These are phyloP conservation scores for Hygrophila difformis DNA, from an alignment of 257 asterid species.

Conservation along the genomic window DNA sequence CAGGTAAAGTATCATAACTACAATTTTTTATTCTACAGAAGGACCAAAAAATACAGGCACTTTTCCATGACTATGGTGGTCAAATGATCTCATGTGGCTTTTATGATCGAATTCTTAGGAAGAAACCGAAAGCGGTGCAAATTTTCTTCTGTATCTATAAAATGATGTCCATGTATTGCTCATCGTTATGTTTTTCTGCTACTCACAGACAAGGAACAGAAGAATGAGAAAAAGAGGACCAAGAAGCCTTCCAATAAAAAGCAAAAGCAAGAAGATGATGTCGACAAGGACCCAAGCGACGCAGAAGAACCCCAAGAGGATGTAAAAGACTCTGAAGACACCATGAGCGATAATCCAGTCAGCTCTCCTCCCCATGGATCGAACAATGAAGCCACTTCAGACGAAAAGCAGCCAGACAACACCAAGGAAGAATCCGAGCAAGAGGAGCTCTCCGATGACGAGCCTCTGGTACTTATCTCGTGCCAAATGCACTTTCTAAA, in stretches of 20 bases:
- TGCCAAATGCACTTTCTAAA: not conserved
- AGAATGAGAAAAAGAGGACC: constrained; percentile 20
- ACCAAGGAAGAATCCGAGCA: constrained; percentile 35
- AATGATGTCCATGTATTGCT: too few species aligned
- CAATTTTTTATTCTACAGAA: constrained; percentile 11
- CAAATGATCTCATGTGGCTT: too few species aligned
- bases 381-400: constrained; percentile 43
- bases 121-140: too few species aligned
- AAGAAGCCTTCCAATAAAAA: constrained; percentile 33
- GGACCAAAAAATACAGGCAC: too few species aligned
- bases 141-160: too few species aligned
- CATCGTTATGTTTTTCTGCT: too few species aligned
- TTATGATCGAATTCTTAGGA: too few species aligned
- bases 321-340: constrained; percentile 40
- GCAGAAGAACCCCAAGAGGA: constrained; percentile 43
- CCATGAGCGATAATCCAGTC: constrained; percentile 28
- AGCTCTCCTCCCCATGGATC: constrained; percentile 31
- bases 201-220: constrained; percentile 39
- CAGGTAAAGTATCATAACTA: constrained; percentile 34
- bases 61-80: too few species aligned
- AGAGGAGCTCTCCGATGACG: constrained; percentile 70
- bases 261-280: constrained; percentile 31
- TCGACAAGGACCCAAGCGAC: constrained; percentile 32
- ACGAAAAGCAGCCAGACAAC: constrained; percentile 28
- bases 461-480: constrained; percentile 63